A percentile compares a stretch with the other conserved stretches of the same genome.
Conservation (phyloP, 2,329 filamentous ascomycete species). For the Emmonsiellopsis sp. region DNA sequence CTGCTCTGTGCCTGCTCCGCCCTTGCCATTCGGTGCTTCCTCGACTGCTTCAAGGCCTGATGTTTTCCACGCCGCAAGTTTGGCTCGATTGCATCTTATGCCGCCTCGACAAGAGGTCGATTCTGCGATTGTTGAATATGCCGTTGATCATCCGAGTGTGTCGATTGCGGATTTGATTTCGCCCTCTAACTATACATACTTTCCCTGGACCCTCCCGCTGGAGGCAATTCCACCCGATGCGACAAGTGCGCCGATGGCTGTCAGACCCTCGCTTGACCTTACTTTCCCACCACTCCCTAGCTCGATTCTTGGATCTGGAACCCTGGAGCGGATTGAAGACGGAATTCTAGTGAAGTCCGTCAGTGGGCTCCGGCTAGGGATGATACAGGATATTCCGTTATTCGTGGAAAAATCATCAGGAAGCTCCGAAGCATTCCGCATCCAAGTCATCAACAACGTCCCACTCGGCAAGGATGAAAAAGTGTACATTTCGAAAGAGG, state of each 20-base stretch:
- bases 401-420: conserved; percentile 12
- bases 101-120: conserved; percentile 51
- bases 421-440: conserved; percentile 35
- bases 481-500: conserved; percentile 69
- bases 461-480: conserved; percentile 80
- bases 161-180: conserved; percentile 47
- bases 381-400: conserved; percentile 38
- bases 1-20: conserved; percentile 56
- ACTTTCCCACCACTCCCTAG: conserved; percentile 53
- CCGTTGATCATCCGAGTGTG: conserved; percentile 45
- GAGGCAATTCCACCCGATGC: conserved; percentile 67
- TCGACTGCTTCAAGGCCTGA: conserved; percentile 70
- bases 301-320: conserved; percentile 36
- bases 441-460: conserved; percentile 73
- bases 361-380: conserved; percentile 47
- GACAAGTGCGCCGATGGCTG: conserved; percentile 62
- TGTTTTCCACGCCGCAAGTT: conserved; percentile 78
- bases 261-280: conserved; percentile 62
- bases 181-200: conserved; percentile 71
- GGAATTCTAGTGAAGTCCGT: conserved; percentile 54
- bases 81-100: conserved; percentile 72
- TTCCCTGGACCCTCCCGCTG: conserved; percentile 83
- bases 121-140: conserved; percentile 47
- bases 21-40: conserved; percentile 63
- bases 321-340: conserved; percentile 49